Base-by-base conservation (phyloP, 1,284 basidiomycete species). In the Apiotrichum gamsii region DNA sequence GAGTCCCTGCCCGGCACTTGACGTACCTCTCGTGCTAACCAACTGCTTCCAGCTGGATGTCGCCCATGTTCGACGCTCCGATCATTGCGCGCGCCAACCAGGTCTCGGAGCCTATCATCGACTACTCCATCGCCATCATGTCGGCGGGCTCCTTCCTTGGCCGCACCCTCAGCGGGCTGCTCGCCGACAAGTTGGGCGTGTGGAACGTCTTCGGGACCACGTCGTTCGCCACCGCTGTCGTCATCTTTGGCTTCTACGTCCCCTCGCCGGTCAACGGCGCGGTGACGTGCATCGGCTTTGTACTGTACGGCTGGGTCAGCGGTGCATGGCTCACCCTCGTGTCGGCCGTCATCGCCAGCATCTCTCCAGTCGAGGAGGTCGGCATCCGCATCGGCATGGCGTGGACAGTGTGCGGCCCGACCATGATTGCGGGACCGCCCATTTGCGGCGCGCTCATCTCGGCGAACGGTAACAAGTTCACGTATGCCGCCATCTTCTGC, bases 361-460 rank as follows among this genome's bases (percentile, higher is more conserved):
- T 72, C 43, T 60, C 55, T 11, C 70, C 70, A 2, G 61, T 62
- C 5, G 57, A 62, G 35, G 68, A 72, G 49, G 62, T 67, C 39
- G 70, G 70, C 1, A 55, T 67, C 49, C 46, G 70, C 14, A 50
- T 72, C 34, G 68, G 70, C 20, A 69, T 72, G 60, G 51, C 65
- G 29, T 70, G 67, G 67, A 56, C 54, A 5, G 42, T 63, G 14
- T 57, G 59, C 10, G 52, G 58, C 2, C 30, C 67, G 10, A 57
- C 62, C 2, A 47, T 60, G 20, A 54, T 70, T 14, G 58, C 56
- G 8, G 68, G 70, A 5, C 70, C 70, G 3, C 59, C 62, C 31
- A 63, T 65, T 30, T 53, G 55, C 36, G 64, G 62, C 11, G 30
- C 52, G 4, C 49, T 67, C 23, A 54, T 65, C 32, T 43, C 46